A percentile compares a stretch with the other conserved stretches of the same genome.
These are phyloP conservation scores for Escovopsis sp. DNA, from an alignment of 2,329 filamentous ascomycete genomes.

Conservation along the genomic window DNA sequence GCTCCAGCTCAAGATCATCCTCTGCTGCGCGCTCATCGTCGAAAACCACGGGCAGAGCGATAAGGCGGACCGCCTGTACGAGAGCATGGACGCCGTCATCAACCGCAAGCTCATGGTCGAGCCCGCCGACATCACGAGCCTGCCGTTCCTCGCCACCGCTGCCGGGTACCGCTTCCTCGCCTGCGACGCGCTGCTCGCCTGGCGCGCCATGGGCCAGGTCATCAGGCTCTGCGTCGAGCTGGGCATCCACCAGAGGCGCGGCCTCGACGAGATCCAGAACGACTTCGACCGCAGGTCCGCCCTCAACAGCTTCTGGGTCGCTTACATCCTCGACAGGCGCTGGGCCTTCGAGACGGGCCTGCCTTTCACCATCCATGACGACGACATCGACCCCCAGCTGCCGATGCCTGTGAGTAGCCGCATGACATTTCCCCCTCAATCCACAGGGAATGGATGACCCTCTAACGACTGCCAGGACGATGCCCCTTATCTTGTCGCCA, in stretches of 20 bases:
- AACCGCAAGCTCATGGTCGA: constrained; percentile 50
- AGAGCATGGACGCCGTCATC: constrained; percentile 57
- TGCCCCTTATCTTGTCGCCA: constrained; percentile 60
- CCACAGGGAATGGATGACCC: neutral
- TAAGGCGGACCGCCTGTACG: constrained; percentile 57
- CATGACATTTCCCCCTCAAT: too few species aligned
- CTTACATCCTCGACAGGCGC: constrained; percentile 70
- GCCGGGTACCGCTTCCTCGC: constrained; percentile 66
- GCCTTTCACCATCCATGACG: constrained; percentile 72
- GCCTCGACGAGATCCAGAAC: constrained; percentile 52
- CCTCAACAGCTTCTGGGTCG: constrained; percentile 68
- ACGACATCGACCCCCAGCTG: constrained; percentile 67
- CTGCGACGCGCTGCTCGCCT: constrained; percentile 74
- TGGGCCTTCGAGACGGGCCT: constrained; percentile 87
- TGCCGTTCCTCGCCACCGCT: constrained; percentile 37
- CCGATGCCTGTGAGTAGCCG: constrained; percentile 56
- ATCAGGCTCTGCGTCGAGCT: constrained; percentile 66
- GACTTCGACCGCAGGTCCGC: constrained; percentile 54
- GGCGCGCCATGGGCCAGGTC: constrained; percentile 74
- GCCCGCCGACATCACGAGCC: constrained; percentile 28
- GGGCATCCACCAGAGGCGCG: constrained; percentile 68
- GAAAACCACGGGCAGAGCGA: constrained; percentile 69
- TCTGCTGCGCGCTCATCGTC: constrained; percentile 63
- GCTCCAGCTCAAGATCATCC: constrained; percentile 64
- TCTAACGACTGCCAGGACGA: constrained; percentile 26